These are phyloP conservation scores for Aureobasidium sp. DNA, from an alignment of 2,329 filamentous ascomycete genomes.

Conservation along the genomic window DNA sequence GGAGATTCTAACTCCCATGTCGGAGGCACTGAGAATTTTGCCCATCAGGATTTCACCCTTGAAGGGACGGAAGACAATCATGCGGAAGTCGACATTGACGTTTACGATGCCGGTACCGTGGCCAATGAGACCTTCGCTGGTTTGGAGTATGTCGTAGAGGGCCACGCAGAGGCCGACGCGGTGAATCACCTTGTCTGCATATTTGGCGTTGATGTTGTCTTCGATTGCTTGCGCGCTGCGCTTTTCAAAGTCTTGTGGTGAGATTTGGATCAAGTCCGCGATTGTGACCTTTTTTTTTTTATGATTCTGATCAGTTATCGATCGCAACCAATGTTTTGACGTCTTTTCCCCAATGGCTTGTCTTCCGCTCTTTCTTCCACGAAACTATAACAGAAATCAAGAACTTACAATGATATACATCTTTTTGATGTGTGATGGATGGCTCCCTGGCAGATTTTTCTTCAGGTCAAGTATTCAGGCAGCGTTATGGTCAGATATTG, in stretches of 20 bases:
- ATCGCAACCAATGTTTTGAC: too few relatives aligned
- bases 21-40: constrained; percentile 66
- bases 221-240: constrained; percentile 77
- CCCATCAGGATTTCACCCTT: constrained; percentile 87
- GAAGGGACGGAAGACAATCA: constrained; percentile 92
- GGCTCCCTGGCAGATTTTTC: constrained; percentile 6
- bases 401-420: constrained; percentile 21
- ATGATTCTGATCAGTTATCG: not conserved
- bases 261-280: constrained; percentile 88
- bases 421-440: not conserved
- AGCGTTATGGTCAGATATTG: not conserved
- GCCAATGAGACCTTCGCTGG: constrained; percentile 88
- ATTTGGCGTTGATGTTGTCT: constrained; percentile 95
- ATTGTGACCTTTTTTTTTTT: constrained; percentile 64
- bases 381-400: too few relatives aligned
- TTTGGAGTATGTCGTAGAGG: constrained; percentile 81
- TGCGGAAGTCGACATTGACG: constrained; percentile 89
- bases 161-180: constrained; percentile 90
- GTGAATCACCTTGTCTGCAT: constrained; percentile 91
- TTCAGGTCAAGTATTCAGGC: constrained; percentile 9
- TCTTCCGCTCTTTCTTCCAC: not conserved
- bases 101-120: constrained; percentile 89
- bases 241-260: constrained; percentile 80
- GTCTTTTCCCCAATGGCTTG: not conserved
- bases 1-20: constrained; percentile 69